phyloP scores from a whole-genome alignment of 116 monocot species.

The Iris pallida region DNA sequence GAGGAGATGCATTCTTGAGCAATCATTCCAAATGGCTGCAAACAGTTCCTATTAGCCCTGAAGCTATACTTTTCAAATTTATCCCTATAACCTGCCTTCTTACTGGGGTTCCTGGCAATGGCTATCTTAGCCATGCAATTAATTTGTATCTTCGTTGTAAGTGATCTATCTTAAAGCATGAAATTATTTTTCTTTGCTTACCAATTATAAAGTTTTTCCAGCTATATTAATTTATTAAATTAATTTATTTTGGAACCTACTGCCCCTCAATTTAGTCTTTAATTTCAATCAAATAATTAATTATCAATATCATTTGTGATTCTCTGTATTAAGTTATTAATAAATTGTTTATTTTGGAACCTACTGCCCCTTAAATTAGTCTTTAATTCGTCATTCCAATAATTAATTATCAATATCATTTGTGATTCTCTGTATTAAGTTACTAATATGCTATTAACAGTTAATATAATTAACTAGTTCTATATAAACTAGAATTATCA shows the following conservation, averaged over 20 bases:
- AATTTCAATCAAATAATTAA: background rate
- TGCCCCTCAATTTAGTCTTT: no score
- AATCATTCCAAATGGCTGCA: constrained; percentile 85
- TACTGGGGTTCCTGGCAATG: constrained; percentile 84
- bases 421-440: no score
- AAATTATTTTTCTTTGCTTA: background rate
- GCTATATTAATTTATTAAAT: background rate
- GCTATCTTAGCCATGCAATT: constrained; percentile 98
- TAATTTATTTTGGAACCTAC: background rate
- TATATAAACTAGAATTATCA: no score
- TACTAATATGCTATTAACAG: no score
- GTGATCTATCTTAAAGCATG: constrained; percentile 15
- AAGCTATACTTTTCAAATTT: constrained; percentile 85
- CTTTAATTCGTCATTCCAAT: no score
- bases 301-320: background rate
- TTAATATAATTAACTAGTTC: no score
- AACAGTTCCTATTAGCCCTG: constrained; percentile 67
- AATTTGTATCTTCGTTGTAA: constrained; percentile 97
- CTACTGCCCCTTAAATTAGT: no score
- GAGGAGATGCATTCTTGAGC: constrained; percentile 51
- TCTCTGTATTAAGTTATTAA: no score
- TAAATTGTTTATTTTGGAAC: no score
- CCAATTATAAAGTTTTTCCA: background rate
- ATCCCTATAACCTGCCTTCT: constrained; percentile 95
- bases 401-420: no score